Conservation (phyloP, 225 moss, liverwort and hornwort genomes). For the Physcomitrium patens region DNA sequence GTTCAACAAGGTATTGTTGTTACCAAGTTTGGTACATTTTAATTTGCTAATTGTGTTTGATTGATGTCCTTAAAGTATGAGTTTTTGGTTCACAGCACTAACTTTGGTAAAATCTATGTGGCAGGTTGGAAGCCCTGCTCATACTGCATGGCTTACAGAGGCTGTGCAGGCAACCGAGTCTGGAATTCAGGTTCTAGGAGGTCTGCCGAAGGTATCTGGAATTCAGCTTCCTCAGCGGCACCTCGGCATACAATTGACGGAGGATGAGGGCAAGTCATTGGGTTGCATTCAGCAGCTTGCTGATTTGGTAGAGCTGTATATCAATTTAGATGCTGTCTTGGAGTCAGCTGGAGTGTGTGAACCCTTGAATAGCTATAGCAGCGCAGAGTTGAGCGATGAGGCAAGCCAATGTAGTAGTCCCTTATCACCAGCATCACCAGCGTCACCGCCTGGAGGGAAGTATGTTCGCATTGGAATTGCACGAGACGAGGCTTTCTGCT, state of each 20-base stretch:
- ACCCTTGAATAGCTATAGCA: conserved; percentile 18
- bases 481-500: conserved; percentile 63
- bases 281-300: conserved; percentile 57
- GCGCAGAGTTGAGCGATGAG: conserved; percentile 20
- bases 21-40: background rate
- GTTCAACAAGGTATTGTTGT: conserved; percentile 51
- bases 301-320: conserved; percentile 58
- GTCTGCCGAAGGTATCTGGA: conserved; percentile 53
- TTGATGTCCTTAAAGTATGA: background rate
- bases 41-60: background rate
- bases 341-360: conserved; percentile 47
- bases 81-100: background rate
- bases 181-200: conserved; percentile 49
- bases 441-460: conserved; percentile 37
- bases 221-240: conserved; percentile 53
- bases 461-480: conserved; percentile 64
- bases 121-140: conserved; percentile 60
- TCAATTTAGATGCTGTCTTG: conserved; percentile 59
- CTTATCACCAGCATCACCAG: background rate
- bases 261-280: conserved; percentile 40
- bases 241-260: conserved; percentile 29
- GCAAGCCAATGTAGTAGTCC: conserved; percentile 16
- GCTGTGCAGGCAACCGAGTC: conserved; percentile 56
- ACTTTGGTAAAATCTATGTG: background rate
- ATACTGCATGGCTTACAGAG: conserved; percentile 62